A percentile compares a stretch with the other conserved stretches of the same genome.
phyloP scores from a whole-genome alignment of 768 basidiomycete species.

The Macrolepiota albuminosa region DNA sequence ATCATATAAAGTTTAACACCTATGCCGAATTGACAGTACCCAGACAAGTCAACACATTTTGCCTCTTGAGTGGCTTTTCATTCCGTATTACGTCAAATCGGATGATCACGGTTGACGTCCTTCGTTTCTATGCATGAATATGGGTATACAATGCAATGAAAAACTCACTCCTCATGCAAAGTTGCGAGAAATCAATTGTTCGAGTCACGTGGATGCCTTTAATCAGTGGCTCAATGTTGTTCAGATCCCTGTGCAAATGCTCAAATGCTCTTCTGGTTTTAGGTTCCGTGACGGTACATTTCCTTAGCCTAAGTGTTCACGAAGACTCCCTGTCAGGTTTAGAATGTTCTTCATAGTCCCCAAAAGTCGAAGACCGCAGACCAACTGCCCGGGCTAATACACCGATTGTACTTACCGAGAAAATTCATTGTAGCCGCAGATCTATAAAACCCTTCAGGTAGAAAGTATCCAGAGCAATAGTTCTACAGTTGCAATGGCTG shows the following conservation, averaged over 20 bases:
- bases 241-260: neutral
- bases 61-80: no score
- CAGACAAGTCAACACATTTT: no score
- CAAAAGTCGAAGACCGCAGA: neutral
- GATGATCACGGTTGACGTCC: no score
- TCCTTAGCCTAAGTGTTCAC: neutral
- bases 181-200: no score
- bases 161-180: no score
- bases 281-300: neutral
- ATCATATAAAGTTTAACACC: no score
- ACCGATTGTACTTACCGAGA: neutral
- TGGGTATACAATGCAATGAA: no score
- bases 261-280: neutral
- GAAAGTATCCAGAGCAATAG: neutral
- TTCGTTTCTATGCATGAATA: no score
- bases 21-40: no score
- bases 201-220: no score
- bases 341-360: neutral
- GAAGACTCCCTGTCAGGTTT: neutral
- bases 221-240: no score
- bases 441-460: neutral
- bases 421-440: neutral
- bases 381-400: neutral
- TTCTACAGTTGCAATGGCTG: neutral
- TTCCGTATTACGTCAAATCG: no score